These are phyloP conservation scores for Euphorbia tirucalli DNA, from an alignment of 345 rosid genomes.

Conservation along the genomic window DNA sequence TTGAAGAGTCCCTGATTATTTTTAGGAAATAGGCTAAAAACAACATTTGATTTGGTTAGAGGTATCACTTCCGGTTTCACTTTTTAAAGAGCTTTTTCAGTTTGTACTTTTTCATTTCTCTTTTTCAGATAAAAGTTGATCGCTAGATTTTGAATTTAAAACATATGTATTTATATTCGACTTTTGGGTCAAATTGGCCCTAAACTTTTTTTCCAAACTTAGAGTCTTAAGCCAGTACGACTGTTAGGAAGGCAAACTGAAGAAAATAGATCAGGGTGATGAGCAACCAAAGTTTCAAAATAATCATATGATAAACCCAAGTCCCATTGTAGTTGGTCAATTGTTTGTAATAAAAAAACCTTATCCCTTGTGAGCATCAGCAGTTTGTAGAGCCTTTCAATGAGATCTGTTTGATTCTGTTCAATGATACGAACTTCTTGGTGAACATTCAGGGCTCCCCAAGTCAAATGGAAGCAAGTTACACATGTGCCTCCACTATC, in stretches of 20 bases:
- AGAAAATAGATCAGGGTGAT: slow-evolving; percentile 46
- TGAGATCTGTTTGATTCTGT: slow-evolving; percentile 35
- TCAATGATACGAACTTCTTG: slow-evolving; percentile 30
- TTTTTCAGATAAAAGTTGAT: too few relatives aligned
- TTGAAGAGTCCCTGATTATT: too few relatives aligned
- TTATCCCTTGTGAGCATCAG: too few relatives aligned
- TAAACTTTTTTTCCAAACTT: too few relatives aligned
- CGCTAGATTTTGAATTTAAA: too few relatives aligned
- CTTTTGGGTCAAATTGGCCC: too few relatives aligned
- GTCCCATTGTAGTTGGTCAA: slow-evolving; percentile 87
- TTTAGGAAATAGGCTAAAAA: too few relatives aligned
- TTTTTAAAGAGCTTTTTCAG: too few relatives aligned
- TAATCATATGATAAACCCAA: slow-evolving; percentile 71
- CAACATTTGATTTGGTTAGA: too few relatives aligned
- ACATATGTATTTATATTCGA: too few relatives aligned
- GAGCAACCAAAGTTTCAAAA: slow-evolving; percentile 36
- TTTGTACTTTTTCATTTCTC: too few relatives aligned
- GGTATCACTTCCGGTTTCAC: too few relatives aligned
- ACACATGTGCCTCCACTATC: slow-evolving; percentile 82
- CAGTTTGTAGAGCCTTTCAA: slow-evolving; percentile 52
- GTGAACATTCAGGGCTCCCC: slow-evolving; percentile 45
- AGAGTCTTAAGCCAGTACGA: slow-evolving; percentile 56
- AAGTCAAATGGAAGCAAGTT: slow-evolving; percentile 63
- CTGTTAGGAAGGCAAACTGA: slow-evolving; percentile 47
- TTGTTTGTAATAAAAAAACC: slow-evolving; percentile 61